phyloP scores from a whole-genome alignment of 805 yeast genomes.

The Candida montana region DNA sequence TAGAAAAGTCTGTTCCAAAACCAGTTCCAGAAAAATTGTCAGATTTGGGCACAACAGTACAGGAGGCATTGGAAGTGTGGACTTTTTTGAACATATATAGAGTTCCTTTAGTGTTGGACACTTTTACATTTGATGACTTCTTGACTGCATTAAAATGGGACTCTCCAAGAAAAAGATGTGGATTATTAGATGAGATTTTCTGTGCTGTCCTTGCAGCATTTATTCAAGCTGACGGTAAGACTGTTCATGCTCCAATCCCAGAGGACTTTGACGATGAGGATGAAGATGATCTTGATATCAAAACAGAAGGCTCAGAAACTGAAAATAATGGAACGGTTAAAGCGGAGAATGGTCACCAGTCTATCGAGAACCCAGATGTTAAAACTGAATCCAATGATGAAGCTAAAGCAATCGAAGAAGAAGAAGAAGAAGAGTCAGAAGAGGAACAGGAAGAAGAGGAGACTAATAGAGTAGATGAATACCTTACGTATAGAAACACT shows the following conservation, averaged over 20 bases:
- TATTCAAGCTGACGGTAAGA: constrained; percentile 39
- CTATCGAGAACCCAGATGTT: constrained; percentile 14
- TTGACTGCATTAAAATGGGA: constrained; percentile 40
- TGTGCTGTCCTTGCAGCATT: constrained; percentile 57
- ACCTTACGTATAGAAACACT: constrained; percentile 50
- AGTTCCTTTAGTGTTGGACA: constrained; percentile 57
- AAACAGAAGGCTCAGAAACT: constrained; percentile 20
- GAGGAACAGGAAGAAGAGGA: constrained; percentile 14
- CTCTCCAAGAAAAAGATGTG: constrained; percentile 46
- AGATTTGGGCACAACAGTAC: constrained; percentile 15
- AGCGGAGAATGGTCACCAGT: not conserved
- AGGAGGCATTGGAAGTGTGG: constrained; percentile 65
- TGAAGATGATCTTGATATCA: constrained; percentile 20
- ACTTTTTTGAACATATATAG: constrained; percentile 67
- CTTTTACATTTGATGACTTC: constrained; percentile 77
- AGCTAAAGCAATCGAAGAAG: constrained; percentile 14
- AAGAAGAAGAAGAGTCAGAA: constrained; percentile 22
- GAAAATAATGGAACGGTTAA: constrained; percentile 18
- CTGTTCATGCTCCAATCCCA: constrained; percentile 26
- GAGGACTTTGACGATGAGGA: constrained; percentile 24
- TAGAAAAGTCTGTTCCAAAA: constrained; percentile 13
- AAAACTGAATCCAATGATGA: constrained; percentile 16
- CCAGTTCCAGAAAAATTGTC: constrained; percentile 19
- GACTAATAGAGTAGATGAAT: constrained; percentile 27
- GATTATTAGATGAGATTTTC: constrained; percentile 59